These are phyloP conservation scores for Neurospora cerealis DNA, from an alignment of 495 filamentous ascomycete species.

Conservation along the genomic window DNA sequence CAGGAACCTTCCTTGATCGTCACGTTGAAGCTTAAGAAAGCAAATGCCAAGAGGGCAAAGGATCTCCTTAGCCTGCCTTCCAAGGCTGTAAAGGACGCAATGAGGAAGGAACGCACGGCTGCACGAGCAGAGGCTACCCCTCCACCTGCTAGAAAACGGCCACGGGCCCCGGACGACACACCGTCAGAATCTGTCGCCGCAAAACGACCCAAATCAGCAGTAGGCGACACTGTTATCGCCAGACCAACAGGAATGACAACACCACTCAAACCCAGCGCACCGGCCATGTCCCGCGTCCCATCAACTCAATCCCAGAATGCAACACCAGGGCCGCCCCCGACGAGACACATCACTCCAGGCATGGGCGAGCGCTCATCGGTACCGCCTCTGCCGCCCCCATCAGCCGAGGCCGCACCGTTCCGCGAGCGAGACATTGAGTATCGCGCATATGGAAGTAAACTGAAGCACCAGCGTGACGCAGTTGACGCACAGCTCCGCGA, in stretches of 20 bases:
- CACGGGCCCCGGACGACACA: constrained; percentile 25
- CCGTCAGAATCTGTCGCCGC: constrained; percentile 12
- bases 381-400: constrained; percentile 7
- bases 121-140: constrained; percentile 27
- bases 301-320: constrained; percentile 35
- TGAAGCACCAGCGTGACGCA: constrained; percentile 37
- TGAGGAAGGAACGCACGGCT: constrained; percentile 29
- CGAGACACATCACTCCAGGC: constrained; percentile 28
- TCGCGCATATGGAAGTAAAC: constrained; percentile 23
- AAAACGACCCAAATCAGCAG: constrained; percentile 24
- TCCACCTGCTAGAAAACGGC: constrained; percentile 32
- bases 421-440: constrained; percentile 16
- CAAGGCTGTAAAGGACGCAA: constrained; percentile 27
- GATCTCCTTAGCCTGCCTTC: constrained; percentile 35
- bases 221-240: constrained; percentile 11
- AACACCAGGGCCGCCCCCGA: constrained; percentile 25
- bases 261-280: constrained; percentile 32
- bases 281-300: constrained; percentile 36
- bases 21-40: constrained; percentile 34
- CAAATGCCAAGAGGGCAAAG: constrained; percentile 28
- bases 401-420: constrained; percentile 15
- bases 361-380: constrained; percentile 18
- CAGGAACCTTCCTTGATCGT: constrained; percentile 15
- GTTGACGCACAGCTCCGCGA: constrained; percentile 28
- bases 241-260: constrained; percentile 26